These are phyloP conservation scores for Pseudozyma hubeiensis DNA, from an alignment of 1,284 basidiomycete species.

Conservation along the genomic window DNA sequence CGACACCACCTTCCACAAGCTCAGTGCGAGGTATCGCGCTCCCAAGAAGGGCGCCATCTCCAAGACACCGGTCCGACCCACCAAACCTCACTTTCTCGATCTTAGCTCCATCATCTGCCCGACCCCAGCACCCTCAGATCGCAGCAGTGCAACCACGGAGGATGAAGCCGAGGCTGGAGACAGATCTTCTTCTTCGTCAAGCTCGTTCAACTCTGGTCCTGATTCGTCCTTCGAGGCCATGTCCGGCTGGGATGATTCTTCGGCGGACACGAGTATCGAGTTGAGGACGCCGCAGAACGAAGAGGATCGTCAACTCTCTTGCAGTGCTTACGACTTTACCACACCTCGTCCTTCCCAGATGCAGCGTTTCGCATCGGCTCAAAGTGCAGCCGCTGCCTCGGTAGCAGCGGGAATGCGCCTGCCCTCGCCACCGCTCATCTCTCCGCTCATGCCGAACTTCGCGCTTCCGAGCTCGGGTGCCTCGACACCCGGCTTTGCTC, in stretches of 20 bases:
- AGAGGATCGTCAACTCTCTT: constrained; percentile 29
- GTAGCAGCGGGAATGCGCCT: constrained; percentile 17
- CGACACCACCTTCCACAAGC: constrained; percentile 44
- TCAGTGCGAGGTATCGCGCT: constrained; percentile 31
- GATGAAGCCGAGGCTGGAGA: constrained; percentile 32
- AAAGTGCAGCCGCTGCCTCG: constrained; percentile 10
- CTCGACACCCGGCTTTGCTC: constrained; percentile 27
- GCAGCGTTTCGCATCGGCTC: constrained; percentile 43
- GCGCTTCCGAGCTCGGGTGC: constrained; percentile 27
- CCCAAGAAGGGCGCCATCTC: constrained; percentile 16
- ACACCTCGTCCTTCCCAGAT: constrained; percentile 42
- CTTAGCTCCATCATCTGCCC: constrained; percentile 50
- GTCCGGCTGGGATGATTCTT: constrained; percentile 40
- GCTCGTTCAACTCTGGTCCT: constrained; percentile 31
- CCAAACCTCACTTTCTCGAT: constrained; percentile 51
- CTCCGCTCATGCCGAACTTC: constrained; percentile 42
- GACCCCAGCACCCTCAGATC: constrained; percentile 10
- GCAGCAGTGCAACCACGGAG: constrained; percentile 13
- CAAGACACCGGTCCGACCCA: constrained; percentile 5
- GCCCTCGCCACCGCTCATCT: constrained; percentile 39
- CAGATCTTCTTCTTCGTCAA: constrained; percentile 25
- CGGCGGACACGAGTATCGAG: constrained; percentile 31
- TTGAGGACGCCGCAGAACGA: constrained; percentile 40
- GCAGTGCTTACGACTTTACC: constrained; percentile 30
- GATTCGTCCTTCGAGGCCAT: constrained; percentile 43